phyloP scores from a whole-genome alignment of 2,329 filamentous ascomycete genomes.

The Xylaria sp. region DNA sequence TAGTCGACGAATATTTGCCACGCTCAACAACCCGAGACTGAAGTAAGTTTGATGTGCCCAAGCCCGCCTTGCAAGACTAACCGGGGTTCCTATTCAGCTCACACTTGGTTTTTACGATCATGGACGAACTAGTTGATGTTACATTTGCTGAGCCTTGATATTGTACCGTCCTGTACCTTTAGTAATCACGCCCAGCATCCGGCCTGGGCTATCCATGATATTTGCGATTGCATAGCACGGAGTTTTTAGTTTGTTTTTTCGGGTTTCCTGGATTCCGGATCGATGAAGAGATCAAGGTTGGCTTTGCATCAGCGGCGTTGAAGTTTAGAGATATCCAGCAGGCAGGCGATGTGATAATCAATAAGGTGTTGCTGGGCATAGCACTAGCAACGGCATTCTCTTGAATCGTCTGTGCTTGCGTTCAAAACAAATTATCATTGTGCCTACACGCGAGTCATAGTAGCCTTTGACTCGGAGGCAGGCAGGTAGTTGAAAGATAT shows the following conservation, averaged over 20 bases:
- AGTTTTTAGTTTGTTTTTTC: slow-evolving; percentile 11
- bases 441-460: background rate
- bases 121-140: slow-evolving; percentile 75
- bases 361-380: slow-evolving; percentile 3
- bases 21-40: slow-evolving; percentile 87
- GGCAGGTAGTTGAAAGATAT: background rate
- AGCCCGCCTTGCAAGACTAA: slow-evolving; percentile 1
- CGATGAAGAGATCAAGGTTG: slow-evolving; percentile 6
- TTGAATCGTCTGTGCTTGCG: background rate
- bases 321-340: slow-evolving; percentile 18
- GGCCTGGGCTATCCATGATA: slow-evolving; percentile 18
- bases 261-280: slow-evolving; percentile 8
- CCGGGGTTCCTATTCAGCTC: slow-evolving; percentile 58
- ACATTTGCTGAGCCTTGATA: slow-evolving; percentile 63
- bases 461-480: slow-evolving; percentile 12
- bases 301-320: slow-evolving; percentile 37
- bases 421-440: slow-evolving; percentile 18
- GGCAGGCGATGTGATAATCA: slow-evolving; percentile 21
- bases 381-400: slow-evolving; percentile 10
- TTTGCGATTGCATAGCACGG: slow-evolving; percentile 38
- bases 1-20: slow-evolving; percentile 87
- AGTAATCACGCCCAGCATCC: slow-evolving; percentile 5
- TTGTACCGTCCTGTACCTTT: slow-evolving; percentile 29
- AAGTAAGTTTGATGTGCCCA: slow-evolving; percentile 70
- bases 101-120: slow-evolving; percentile 74